Evolutionary conservation across 495 filamentous ascomycete species (phyloP).

Genomic region (Monascus purpureus): DNA sequence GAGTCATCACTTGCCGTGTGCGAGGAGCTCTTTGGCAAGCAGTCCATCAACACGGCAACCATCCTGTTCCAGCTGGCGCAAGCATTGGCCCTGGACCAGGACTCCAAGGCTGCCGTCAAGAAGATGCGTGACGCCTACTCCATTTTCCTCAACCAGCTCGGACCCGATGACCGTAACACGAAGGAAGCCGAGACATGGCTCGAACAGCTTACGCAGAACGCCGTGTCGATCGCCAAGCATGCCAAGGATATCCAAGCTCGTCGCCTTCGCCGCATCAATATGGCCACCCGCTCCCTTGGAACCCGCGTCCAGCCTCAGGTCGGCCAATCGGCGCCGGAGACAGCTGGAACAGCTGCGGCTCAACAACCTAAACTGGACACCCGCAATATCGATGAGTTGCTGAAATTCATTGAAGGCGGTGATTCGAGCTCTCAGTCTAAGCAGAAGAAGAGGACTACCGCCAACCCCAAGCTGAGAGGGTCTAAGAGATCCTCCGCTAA

Average conservation of each 20-base stretch:
- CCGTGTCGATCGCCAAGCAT: slow-evolving; percentile 84
- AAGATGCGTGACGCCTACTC: slow-evolving; percentile 92
- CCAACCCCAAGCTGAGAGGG: slow-evolving; percentile 56
- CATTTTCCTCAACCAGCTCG: slow-evolving; percentile 78
- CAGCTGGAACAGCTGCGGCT: slow-evolving; percentile 21
- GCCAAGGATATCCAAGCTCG: slow-evolving; percentile 71
- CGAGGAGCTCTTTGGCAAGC: slow-evolving; percentile 72
- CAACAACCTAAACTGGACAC: slow-evolving; percentile 40
- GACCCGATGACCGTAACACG: slow-evolving; percentile 83
- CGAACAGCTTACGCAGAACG: slow-evolving; percentile 89
- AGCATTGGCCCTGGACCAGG: slow-evolving; percentile 81
- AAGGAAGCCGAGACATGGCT: slow-evolving; percentile 91
- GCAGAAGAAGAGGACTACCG: slow-evolving; percentile 49
- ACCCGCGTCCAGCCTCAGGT: slow-evolving; percentile 38
- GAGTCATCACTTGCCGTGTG: slow-evolving; percentile 79
- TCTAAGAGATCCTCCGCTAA: slow-evolving; percentile 31
- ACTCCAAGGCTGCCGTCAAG: slow-evolving; percentile 75
- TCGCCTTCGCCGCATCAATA: slow-evolving; percentile 44
- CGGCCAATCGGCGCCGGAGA: slow-evolving; percentile 38
- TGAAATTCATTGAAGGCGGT: slow-evolving; percentile 74
- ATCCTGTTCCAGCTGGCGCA: slow-evolving; percentile 95
- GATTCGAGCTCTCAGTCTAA: slow-evolving; percentile 43
- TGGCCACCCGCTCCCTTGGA: slow-evolving; percentile 40
- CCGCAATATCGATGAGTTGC: slow-evolving; percentile 69
- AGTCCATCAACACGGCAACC: slow-evolving; percentile 86